Conservation (phyloP, 2,329 filamentous ascomycete species). For the Colletotrichum sp. region DNA sequence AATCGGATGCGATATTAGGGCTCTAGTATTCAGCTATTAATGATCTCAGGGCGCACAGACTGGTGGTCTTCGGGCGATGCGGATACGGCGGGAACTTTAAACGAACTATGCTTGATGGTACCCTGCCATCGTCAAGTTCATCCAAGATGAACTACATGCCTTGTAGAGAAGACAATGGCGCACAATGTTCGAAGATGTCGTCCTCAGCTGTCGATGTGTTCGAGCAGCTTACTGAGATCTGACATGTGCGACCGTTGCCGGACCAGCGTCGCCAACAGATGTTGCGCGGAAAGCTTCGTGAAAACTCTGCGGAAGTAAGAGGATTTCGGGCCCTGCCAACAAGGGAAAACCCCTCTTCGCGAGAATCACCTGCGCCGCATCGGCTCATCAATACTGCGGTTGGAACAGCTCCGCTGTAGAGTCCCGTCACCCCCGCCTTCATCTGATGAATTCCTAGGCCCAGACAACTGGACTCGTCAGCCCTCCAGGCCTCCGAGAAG, state of each 20-base stretch:
- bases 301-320: background rate
- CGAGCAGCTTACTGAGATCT: background rate
- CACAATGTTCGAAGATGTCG: background rate
- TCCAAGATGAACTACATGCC: background rate
- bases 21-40: background rate
- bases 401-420: background rate
- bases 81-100: conserved; percentile 8
- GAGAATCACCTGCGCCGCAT: background rate
- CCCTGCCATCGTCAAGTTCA: background rate
- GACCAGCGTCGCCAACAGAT: background rate
- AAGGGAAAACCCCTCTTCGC: background rate
- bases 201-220: background rate
- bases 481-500: background rate
- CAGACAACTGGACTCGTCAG: background rate
- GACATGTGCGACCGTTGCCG: background rate
- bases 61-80: background rate
- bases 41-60: background rate
- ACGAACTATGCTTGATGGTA: background rate
- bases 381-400: background rate
- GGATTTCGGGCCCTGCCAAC: background rate
- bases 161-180: background rate
- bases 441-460: background rate
- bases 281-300: background rate
- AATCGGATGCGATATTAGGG: background rate
- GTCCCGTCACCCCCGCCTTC: background rate